Base-by-base conservation (phyloP, 768 basidiomycete genomes). In the Auriscalpium orientale region DNA sequence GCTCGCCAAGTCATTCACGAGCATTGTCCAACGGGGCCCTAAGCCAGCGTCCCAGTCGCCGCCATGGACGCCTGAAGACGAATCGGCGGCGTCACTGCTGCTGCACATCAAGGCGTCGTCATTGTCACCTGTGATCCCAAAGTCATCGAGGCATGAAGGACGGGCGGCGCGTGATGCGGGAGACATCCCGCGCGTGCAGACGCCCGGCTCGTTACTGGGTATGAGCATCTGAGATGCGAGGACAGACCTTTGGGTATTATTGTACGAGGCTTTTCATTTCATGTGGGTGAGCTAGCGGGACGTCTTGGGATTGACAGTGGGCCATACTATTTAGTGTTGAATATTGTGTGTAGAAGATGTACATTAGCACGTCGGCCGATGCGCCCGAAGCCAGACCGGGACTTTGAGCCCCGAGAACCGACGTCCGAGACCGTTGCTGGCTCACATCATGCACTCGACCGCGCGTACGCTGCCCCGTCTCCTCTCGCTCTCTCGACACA, bases 61-160 rank as follows among this genome's bases (percentile, higher is more conserved):
- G 8, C 48, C 61, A 21, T 62, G 61, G 61, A 60, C 61, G 33
- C 58, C 58, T 4, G 61, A 62, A 47, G 61, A 62, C 12, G 61
- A 62, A 46, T 60, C 59, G 2, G 34, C 52, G 13, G 61, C 61
- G 8, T 60, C 58, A 5, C 45, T 62, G n/a, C 56, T 62, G 37
- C 58, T 62, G 46, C 56, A 56, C 50, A 60, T 62, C 50, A 56
- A 54, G 50, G 50, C 54, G 12, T 55, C 53, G 52, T 56, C 37
- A 21, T 22, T 18, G 53, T 49, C 22, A 43, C 56, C 11, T 37
- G 56, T 10, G 55, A 49, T 22, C 50, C 53, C 5, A 38, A 48
- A 48, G 46, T 15, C 20, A 16, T 36, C 16, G 16, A 28, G 21
- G 7, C 46, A 7, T 48, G 46, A 5, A 48, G 13, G 12, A 18